Percentiles rank a stretch among this genome's conserved stretches.
These are phyloP conservation scores for Phaeosphaeriaceae sp. DNA, from an alignment of 2,329 filamentous ascomycete genomes.

Conservation along the genomic window DNA sequence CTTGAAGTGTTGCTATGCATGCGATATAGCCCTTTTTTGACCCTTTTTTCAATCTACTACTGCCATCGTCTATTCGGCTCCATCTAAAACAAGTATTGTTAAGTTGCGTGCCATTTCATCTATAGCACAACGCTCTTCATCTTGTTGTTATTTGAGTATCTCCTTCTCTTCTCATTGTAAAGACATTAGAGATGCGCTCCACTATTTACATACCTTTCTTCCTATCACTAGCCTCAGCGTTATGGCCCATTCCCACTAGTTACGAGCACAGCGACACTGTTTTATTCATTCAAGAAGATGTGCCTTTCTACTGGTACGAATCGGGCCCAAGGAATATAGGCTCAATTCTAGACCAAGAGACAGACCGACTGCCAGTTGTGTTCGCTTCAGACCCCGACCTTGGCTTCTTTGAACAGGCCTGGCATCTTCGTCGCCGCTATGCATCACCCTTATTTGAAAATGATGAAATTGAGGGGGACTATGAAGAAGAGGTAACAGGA, in stretches of 20 bases:
- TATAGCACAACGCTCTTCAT: too few relatives aligned
- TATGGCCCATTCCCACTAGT: constrained; percentile 52
- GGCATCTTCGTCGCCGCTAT: constrained; percentile 18
- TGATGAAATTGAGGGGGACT: not conserved
- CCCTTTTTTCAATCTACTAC: too few relatives aligned
- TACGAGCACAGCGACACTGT: constrained; percentile 49
- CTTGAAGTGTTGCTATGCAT: too few relatives aligned
- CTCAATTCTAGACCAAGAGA: constrained; percentile 17
- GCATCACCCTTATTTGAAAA: constrained; percentile 6
- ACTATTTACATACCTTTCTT: not conserved
- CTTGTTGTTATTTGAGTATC: not conserved
- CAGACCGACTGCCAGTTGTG: constrained; percentile 18
- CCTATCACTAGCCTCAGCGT: constrained; percentile 32
- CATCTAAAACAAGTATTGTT: too few relatives aligned
- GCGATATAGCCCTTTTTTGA: too few relatives aligned
- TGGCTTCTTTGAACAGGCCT: constrained; percentile 12
- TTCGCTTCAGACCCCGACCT: constrained; percentile 29
- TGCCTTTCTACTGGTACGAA: constrained; percentile 46
- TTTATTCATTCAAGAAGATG: constrained; percentile 49
- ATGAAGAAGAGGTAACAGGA: constrained; percentile 49
- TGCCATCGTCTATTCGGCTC: too few relatives aligned
- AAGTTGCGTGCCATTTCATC: too few relatives aligned
- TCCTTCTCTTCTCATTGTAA: not conserved
- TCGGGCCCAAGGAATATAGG: constrained; percentile 43
- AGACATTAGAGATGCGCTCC: not conserved